Evolutionary conservation across 495 filamentous ascomycete species (phyloP).

Genomic region (Paragyromitra xinjiangensis): DNA sequence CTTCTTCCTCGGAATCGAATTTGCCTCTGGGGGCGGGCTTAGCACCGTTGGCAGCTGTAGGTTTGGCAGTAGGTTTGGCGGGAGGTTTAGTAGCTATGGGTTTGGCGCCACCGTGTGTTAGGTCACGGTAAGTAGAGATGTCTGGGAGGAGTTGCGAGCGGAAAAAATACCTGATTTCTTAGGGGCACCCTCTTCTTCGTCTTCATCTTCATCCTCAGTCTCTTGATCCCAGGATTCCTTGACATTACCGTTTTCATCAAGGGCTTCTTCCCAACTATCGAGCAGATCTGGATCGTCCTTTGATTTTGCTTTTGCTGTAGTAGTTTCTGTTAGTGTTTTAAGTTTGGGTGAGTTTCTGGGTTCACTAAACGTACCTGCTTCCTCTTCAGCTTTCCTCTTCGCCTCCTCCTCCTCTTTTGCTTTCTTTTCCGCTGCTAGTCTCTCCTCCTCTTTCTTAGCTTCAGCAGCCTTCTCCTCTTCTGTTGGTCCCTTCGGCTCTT

Average conservation of each 20-base stretch:
- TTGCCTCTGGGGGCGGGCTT: constrained; percentile 51
- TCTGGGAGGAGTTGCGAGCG: neutral
- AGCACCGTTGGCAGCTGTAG: constrained; percentile 13
- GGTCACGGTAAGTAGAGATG: neutral
- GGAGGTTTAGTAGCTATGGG: constrained; percentile 1
- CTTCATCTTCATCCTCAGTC: constrained; percentile 74
- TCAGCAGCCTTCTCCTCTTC: constrained; percentile 76
- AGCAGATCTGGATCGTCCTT: constrained; percentile 67
- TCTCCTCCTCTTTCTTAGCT: constrained; percentile 62
- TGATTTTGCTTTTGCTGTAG: constrained; percentile 24
- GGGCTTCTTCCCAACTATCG: constrained; percentile 90
- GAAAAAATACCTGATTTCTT: constrained; percentile 57
- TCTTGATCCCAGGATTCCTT: constrained; percentile 97
- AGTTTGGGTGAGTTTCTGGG: neutral
- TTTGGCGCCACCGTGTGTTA: constrained; percentile 22
- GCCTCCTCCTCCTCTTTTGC: constrained; percentile 24
- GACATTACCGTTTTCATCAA: constrained; percentile 77
- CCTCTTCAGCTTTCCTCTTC: constrained; percentile 54
- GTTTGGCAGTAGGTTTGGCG: neutral
- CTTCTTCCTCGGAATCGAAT: constrained; percentile 86
- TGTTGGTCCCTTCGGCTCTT: constrained; percentile 69
- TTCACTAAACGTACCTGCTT: constrained; percentile 57
- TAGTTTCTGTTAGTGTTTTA: constrained; percentile 18
- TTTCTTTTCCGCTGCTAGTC: constrained; percentile 69
- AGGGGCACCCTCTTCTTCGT: constrained; percentile 57